phyloP scores from a whole-genome alignment of 2,329 filamentous ascomycete species.

The Xenoacremonium recifei region DNA sequence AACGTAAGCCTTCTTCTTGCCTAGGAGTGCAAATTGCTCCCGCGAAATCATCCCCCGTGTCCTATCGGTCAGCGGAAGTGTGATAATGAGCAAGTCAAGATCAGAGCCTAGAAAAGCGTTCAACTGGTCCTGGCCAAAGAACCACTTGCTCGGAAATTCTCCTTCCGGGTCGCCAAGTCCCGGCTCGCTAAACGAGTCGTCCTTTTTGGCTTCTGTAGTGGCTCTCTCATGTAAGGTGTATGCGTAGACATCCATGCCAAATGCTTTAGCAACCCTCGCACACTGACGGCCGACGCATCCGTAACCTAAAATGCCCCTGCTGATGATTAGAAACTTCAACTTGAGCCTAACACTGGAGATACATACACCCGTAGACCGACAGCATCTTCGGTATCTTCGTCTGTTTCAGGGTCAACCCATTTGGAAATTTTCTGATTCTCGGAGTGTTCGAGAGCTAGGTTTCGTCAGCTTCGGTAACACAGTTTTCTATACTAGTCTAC shows the following conservation, averaged over 20 bases:
- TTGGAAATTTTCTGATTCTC: slow-evolving; percentile 10
- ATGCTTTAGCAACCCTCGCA: slow-evolving; percentile 48
- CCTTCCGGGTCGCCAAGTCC: slow-evolving; percentile 51
- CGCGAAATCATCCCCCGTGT: slow-evolving; percentile 40
- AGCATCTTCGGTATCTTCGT: slow-evolving; percentile 16
- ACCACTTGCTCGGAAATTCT: slow-evolving; percentile 40
- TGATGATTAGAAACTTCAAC: not conserved
- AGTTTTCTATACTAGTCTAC: not conserved
- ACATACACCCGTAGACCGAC: slow-evolving; percentile 10
- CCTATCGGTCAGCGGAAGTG: slow-evolving; percentile 35
- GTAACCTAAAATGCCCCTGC: slow-evolving; percentile 40
- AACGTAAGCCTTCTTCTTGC: slow-evolving; percentile 49
- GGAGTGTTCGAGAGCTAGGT: slow-evolving; percentile 9
- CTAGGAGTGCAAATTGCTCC: slow-evolving; percentile 2
- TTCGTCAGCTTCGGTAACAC: not conserved
- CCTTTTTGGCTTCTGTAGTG: slow-evolving; percentile 56
- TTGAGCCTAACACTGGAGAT: not conserved
- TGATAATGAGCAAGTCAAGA: slow-evolving; percentile 42
- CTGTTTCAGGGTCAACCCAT: slow-evolving; percentile 10
- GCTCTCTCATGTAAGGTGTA: slow-evolving; percentile 61
- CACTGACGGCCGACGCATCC: slow-evolving; percentile 43
- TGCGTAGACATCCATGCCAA: slow-evolving; percentile 67
- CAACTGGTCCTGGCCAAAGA: slow-evolving; percentile 34
- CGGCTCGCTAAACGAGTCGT: slow-evolving; percentile 62
- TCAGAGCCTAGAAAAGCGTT: slow-evolving; percentile 41